Evolutionary conservation across 768 basidiomycete species (phyloP), one percentile per base, ranked within the genome.

Genomic region (Phylloporus sp.): DNA sequence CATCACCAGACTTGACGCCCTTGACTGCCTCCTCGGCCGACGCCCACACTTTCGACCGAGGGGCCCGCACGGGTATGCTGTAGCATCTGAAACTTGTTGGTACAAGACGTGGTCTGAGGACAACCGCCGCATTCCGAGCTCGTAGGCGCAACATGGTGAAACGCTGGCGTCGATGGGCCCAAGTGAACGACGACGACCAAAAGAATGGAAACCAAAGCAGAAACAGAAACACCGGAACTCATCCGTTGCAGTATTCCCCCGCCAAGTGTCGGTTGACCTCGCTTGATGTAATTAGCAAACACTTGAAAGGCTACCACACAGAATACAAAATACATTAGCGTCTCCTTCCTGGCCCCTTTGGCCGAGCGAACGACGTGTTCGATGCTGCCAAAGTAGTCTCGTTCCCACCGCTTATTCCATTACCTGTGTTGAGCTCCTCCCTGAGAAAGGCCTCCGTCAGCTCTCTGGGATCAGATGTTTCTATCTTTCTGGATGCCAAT

Each of bases 21-120:
- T 80, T 78, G 55, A 97, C 79, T 2, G 93, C 94, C 53, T 91
- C 88, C 43, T 94, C 91, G 0, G 78, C 85, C 13, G 85, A 88
- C 24, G 74, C 70, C 84, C 86, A 95, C n/a, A 95, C 77, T 69
- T 95, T 91, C 45, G 67, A 72, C 61, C 67, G 72, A 6, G 72
- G 70, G n/a, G 54, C 10, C 5, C 54, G 58, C 7, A 59, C 51
- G 2, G 59, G 56, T 4, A 59, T 60, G 39, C 68, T 68, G 53
- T 70, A 71, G 15, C 47, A 41, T 47, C 61, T 65, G 43, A 59
- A 31, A 35, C 40, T 57, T 20, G 43, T 57, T 20, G 43, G 34
- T 4, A 55, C 45, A 15, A 60, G 31, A 6, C 46, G 66, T 26
- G 58, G 26, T 54, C 57, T 54, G 49, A 59, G 50, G 8, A 60